Evolutionary conservation across 2,329 filamentous ascomycete genomes (phyloP).

Genomic region (Clonostachys rosea): DNA sequence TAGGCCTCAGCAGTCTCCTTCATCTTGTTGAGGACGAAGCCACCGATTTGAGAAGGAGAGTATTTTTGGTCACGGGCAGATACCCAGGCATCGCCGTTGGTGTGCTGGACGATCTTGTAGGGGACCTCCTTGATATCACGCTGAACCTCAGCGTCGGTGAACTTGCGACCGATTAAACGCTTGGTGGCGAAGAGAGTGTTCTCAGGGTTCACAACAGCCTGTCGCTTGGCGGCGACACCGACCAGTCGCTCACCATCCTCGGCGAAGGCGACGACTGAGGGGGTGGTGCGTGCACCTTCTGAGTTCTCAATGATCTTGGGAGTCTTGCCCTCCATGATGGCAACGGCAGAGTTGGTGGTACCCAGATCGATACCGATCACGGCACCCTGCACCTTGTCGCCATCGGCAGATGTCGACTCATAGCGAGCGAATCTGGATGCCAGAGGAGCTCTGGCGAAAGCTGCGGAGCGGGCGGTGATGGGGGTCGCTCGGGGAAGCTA

Average conservation of each 20-base stretch:
- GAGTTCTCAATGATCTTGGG: slow-evolving; percentile 98
- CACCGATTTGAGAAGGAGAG: slow-evolving; percentile 97
- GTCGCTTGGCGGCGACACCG: slow-evolving; percentile 95
- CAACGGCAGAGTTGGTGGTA: slow-evolving; percentile 96
- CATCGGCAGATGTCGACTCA: slow-evolving; percentile 55
- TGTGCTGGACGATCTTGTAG: slow-evolving; percentile 98
- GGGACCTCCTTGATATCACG: slow-evolving; percentile 96
- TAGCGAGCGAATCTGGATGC: slow-evolving; percentile 72
- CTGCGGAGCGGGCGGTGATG: slow-evolving; percentile 62
- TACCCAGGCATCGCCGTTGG: slow-evolving; percentile 95
- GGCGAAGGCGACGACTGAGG: slow-evolving; percentile 92
- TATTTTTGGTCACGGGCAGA: slow-evolving; percentile 91
- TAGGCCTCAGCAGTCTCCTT: slow-evolving; percentile 97
- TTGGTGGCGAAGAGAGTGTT: slow-evolving; percentile 98
- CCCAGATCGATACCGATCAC: slow-evolving; percentile 99
- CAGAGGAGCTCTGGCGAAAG: slow-evolving; percentile 64
- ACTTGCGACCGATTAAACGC: slow-evolving; percentile 97
- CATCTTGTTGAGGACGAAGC: slow-evolving; percentile 97
- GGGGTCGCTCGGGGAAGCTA: slow-evolving; percentile 76
- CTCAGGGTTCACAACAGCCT: slow-evolving; percentile 97
- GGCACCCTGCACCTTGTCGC: slow-evolving; percentile 84
- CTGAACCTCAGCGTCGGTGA: slow-evolving; percentile 89
- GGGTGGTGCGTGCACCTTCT: slow-evolving; percentile 54
- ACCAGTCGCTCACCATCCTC: slow-evolving; percentile 95
- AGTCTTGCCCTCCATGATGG: slow-evolving; percentile 93